Evolutionary conservation across 208 protist species (phyloP).

Genomic region (Leishmania lainsoni): DNA sequence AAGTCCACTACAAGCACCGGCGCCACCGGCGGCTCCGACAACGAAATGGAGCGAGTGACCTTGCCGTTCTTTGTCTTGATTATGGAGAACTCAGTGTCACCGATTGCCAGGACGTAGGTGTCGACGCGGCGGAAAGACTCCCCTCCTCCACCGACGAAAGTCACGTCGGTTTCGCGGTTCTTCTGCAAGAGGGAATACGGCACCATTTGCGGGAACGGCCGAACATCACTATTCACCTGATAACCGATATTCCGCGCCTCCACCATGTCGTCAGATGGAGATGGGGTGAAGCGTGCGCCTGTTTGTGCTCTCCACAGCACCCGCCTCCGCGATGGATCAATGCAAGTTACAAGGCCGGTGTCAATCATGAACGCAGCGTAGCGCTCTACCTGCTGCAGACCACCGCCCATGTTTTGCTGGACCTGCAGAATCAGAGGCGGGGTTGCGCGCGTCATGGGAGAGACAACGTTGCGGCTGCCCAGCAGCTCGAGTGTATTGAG

Average conservation of each 20-base stretch:
- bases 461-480: constrained; percentile 76
- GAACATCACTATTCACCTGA: constrained; percentile 29
- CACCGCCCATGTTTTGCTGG: constrained; percentile 48
- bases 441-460: constrained; percentile 49
- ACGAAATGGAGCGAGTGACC: constrained; percentile 55
- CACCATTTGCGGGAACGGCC: constrained; percentile 70
- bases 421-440: constrained; percentile 83
- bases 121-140: constrained; percentile 57
- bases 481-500: constrained; percentile 79
- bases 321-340: constrained; percentile 72
- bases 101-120: constrained; percentile 85
- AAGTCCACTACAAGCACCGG: constrained; percentile 85
- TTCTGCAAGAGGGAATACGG: constrained; percentile 67
- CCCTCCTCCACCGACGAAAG: constrained; percentile 45
- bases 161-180: constrained; percentile 49
- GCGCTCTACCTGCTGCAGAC: constrained; percentile 77
- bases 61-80: constrained; percentile 68
- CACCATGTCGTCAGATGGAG: constrained; percentile 35
- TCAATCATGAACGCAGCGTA: constrained; percentile 85
- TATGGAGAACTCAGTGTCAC: constrained; percentile 59
- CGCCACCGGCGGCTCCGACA: constrained; percentile 62
- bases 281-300: constrained; percentile 44
- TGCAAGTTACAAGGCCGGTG: constrained; percentile 80
- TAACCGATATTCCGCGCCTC: constrained; percentile 19
- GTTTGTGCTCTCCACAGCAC: constrained; percentile 86